phyloP scores from a whole-genome alignment of 495 filamentous ascomycete species.

The Aspergillus homomorphus region DNA sequence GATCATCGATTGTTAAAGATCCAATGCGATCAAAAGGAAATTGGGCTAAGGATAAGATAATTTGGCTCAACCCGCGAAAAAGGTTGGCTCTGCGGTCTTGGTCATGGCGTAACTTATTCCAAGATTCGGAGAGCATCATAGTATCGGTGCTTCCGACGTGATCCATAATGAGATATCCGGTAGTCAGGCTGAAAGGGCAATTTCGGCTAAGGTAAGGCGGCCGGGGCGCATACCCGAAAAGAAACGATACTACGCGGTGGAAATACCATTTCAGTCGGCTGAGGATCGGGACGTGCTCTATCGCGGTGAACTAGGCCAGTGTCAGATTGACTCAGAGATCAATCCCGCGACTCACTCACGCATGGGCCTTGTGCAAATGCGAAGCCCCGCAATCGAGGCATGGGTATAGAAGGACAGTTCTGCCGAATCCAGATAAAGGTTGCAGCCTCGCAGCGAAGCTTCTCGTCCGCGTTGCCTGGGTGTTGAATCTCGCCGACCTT shows the following conservation, averaged over 20 bases:
- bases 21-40: constrained; percentile 31
- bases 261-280: constrained; percentile 3
- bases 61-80: neutral
- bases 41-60: constrained; percentile 29
- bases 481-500: constrained; percentile 29
- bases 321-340: neutral
- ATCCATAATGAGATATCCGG: constrained; percentile 2
- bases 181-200: neutral
- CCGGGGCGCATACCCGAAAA: neutral
- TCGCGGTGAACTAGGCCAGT: neutral
- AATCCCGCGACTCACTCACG: constrained; percentile 14
- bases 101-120: neutral
- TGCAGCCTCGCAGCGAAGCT: constrained; percentile 38
- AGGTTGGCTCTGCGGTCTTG: neutral
- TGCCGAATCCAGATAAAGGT: constrained; percentile 37
- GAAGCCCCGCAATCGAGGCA: constrained; percentile 36
- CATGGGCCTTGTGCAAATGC: constrained; percentile 20
- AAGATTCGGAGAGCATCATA: constrained; percentile 2
- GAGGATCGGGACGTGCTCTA: neutral
- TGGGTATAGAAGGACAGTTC: constrained; percentile 29
- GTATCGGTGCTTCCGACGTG: neutral
- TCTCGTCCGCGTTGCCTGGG: constrained; percentile 39
- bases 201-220: neutral
- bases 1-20: constrained; percentile 28
- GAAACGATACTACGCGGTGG: neutral